Evolutionary conservation across 176 grass and related monocot species (phyloP).

Genomic region (Thinopyrum elongatum): DNA sequence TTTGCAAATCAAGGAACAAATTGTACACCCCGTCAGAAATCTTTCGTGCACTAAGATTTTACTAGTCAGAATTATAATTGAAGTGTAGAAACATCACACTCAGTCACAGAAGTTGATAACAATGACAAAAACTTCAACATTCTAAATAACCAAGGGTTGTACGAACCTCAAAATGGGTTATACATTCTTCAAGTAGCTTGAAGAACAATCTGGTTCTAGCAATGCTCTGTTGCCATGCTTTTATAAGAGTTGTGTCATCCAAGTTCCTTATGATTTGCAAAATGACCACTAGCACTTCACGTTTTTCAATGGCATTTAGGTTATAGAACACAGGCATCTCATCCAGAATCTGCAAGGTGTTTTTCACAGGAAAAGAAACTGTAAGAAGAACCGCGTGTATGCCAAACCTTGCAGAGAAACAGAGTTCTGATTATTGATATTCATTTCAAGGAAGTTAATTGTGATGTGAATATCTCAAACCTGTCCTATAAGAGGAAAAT

Average conservation of each 20-base stretch:
- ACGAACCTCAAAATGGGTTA: constrained; percentile 94
- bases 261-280: constrained; percentile 99
- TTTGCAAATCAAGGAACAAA: not conserved
- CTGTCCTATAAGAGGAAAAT: constrained; percentile 98
- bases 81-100: not conserved
- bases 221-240: constrained; percentile 99
- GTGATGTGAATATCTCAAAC: constrained; percentile 20
- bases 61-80: not conserved
- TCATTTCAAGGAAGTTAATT: constrained; percentile 17
- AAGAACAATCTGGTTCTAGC: constrained; percentile 97
- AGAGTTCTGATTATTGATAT: not conserved
- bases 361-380: constrained; percentile 30
- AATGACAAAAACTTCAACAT: constrained; percentile 8
- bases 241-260: constrained; percentile 88
- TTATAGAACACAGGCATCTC: constrained; percentile 99
- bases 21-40: not conserved
- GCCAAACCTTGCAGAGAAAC: constrained; percentile 25
- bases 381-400: constrained; percentile 1
- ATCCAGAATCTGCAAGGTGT: constrained; percentile 82
- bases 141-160: constrained; percentile 6
- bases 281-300: constrained; percentile 94
- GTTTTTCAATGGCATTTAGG: constrained; percentile 91
- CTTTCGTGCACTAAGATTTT: not conserved
- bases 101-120: not conserved
- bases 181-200: constrained; percentile 99